These are phyloP conservation scores for Claviceps quebecensis DNA, from an alignment of 2,329 filamentous ascomycete genomes.

Conservation along the genomic window DNA sequence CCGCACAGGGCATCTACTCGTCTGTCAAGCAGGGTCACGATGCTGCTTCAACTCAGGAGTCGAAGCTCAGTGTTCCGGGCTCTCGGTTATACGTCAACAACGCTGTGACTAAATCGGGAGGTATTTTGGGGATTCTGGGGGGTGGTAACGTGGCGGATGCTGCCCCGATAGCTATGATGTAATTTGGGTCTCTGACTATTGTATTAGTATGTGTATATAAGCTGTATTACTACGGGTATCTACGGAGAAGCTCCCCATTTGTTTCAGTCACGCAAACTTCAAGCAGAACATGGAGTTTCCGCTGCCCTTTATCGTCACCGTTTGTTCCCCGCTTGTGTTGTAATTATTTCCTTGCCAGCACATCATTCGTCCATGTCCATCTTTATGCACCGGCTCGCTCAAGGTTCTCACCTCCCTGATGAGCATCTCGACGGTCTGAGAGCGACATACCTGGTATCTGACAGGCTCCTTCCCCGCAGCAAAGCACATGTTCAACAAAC, in stretches of 20 bases:
- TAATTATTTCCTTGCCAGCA: conserved; percentile 46
- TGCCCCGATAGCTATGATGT: conserved; percentile 6
- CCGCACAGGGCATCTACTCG: conserved; percentile 46
- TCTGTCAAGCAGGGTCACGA: conserved; percentile 11
- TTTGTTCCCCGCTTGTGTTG: conserved; percentile 38
- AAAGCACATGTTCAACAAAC: conserved; percentile 53
- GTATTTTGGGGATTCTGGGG: conserved; percentile 1
- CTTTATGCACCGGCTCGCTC: too few species aligned
- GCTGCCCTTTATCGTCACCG: conserved; percentile 34
- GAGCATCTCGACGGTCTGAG: conserved; percentile 66
- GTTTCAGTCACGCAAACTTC: too few species aligned
- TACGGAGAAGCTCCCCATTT: too few species aligned
- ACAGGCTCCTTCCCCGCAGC: conserved; percentile 39
- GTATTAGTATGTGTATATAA: neutral
- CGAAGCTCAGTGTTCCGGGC: conserved; percentile 22
- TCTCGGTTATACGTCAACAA: conserved; percentile 16
- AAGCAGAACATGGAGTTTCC: too few species aligned
- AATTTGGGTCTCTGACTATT: neutral
- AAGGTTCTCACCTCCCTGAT: conserved; percentile 47
- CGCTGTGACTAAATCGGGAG: neutral
- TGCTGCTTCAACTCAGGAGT: conserved; percentile 8
- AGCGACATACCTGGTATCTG: conserved; percentile 44
- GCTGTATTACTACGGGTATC: neutral
- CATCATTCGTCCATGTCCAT: conserved; percentile 26
- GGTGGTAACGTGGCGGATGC: conserved; percentile 6